phyloP scores from a whole-genome alignment of 805 yeast species.

The Saturnispora besseyi region DNA sequence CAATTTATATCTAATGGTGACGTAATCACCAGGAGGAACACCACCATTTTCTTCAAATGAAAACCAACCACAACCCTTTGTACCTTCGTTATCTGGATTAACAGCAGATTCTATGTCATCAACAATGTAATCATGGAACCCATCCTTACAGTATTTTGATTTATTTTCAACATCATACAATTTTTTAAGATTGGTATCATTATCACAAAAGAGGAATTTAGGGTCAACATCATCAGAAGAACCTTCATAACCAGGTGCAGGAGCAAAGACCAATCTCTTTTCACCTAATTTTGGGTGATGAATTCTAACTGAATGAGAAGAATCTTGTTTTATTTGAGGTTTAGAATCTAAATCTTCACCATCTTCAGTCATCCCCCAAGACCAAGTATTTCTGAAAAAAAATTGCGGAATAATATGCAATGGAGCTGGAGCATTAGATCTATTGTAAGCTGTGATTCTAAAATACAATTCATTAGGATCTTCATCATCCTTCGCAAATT shows the following conservation, averaged over 20 bases:
- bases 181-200: constrained; percentile 68
- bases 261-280: constrained; percentile 62
- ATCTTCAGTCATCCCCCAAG: constrained; percentile 61
- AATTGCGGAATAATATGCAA: constrained; percentile 79
- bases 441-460: constrained; percentile 79
- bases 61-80: constrained; percentile 81
- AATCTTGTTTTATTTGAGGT: constrained; percentile 38
- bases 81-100: constrained; percentile 66
- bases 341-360: constrained; percentile 23
- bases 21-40: constrained; percentile 81
- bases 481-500: constrained; percentile 78
- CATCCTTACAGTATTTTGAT: constrained; percentile 67
- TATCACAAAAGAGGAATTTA: constrained; percentile 72
- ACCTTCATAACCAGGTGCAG: constrained; percentile 68
- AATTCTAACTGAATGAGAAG: constrained; percentile 44
- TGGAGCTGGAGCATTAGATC: constrained; percentile 80
- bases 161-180: constrained; percentile 59
- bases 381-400: constrained; percentile 83
- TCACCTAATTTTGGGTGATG: constrained; percentile 64
- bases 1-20: constrained; percentile 71
- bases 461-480: constrained; percentile 75
- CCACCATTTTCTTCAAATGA: constrained; percentile 68
- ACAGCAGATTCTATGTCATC: constrained; percentile 49
- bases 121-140: constrained; percentile 77
- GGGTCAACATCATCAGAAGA: constrained; percentile 65